Base-by-base conservation (phyloP, 2,329 filamentous ascomycete species). In the Fusarium torulosum region DNA sequence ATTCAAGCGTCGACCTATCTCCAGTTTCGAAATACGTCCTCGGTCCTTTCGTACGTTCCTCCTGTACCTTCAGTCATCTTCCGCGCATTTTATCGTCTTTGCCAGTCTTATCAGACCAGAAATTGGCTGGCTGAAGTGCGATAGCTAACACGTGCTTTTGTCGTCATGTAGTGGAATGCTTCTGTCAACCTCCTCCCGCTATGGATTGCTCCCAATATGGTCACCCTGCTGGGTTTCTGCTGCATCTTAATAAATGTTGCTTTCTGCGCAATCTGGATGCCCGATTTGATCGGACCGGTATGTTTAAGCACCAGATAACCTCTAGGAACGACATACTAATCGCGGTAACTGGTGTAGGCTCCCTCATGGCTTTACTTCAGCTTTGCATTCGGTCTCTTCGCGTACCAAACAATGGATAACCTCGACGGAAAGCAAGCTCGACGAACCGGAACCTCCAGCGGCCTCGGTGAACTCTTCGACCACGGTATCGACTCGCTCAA, bases 381-480 rank as follows among this genome's bases (percentile, higher is more conserved):
- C 81, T 98, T 98, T 79, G 95, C 94, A 2, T 87, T 97, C 69
- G 96, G 96, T 40, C 86, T 99, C 60, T 99, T 97, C 91, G 96
- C 97, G 92, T 97, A 98, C 81, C 96, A 96, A 72, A 99, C 96
- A 15, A 94, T 99, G 91, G 96, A 99, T 83, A 99, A 99, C 79
- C 91, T 98, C 68, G 96, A 99, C 79, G 96, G 96, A 72, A 99
- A 99, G 82, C 96, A 99, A 83, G 96, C 96, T 59, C 88, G 96
- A 68, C 87, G 96, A 74, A 99, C 96, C 6, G 94, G 95, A 53
- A 97, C 95, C 6, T 98, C 95, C 29, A 97, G 94, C 77, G 93
- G 93, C 1, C 85, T 99, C 25, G 96, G 96, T 72, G 96, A 99
- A 81, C 88, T 99, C 15, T 99, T 99, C 80, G 96, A 99, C 80